Base-by-base conservation (phyloP, 257 asterid genomes). In the Euphrasia confusa region DNA sequence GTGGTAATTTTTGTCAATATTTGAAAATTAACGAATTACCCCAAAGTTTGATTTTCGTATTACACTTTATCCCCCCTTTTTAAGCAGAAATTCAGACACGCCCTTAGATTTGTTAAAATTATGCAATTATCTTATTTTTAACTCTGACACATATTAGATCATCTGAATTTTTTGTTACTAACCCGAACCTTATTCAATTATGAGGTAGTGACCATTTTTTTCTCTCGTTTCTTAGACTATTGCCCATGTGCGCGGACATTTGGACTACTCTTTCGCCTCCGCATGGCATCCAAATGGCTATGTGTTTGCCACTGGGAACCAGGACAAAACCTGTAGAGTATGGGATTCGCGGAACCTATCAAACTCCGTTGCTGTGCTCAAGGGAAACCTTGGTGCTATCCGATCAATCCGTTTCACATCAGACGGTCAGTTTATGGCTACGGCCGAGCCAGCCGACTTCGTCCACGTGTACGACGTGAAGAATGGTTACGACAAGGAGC, bases 201-300 rank as follows among this genome's bases (percentile, higher is more conserved):
- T 58, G 56, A 44, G 59, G 12, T 37, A 39, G 8, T 54, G 40
- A 68, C 68, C 37, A 58, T 17, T 54, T 56, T 56, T 55, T 44
- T n/a, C 17, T 45, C 50, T 15, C 26, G 45, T 63, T 64, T 58
- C 60, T 54, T 14, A 84, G 92, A 74, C 68, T 4, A 52, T 84
- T 40, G 80, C 72, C 11, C 63, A 74, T 68, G 73, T 84, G 55
- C 73, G 68, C 4, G 92, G 92, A 54, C 92, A 84, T 69, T 66
- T 72, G 72, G 92, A 81, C 64, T 84, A 70, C 76, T 84, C 92
- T 7, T 84, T 81, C 26, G 92, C 92, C 17, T 81, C 91, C 17
- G 91, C 91, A 30, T 84, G 91, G 91, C 91, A 81, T 68, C 88
- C 86, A 27, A 76, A 79, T 27, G 92, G 92, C 17, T 24, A 68